Conservation (phyloP, 176 grass and related monocot genomes). For the Eleusine indica region DNA sequence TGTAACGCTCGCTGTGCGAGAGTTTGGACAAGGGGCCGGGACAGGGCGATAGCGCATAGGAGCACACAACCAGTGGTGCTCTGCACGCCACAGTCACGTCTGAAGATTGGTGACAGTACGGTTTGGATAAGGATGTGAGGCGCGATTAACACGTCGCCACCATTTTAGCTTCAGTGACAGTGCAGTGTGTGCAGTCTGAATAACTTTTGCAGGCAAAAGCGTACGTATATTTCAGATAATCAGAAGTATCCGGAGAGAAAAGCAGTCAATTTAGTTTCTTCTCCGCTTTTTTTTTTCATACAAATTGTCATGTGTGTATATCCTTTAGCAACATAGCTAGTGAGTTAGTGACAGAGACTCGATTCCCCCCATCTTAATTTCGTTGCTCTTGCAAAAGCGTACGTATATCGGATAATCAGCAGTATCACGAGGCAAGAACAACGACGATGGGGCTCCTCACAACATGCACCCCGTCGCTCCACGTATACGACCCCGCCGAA, state of each 20-base stretch:
- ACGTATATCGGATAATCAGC: too few relatives aligned
- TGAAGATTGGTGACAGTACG: not conserved
- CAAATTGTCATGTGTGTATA: not conserved
- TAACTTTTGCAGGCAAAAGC: not conserved
- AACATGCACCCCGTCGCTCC: slow-evolving; percentile 67
- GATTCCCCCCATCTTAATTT: too few relatives aligned
- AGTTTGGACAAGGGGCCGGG: not conserved
- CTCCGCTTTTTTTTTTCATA: not conserved
- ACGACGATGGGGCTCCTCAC: slow-evolving; percentile 80
- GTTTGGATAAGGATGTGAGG: slow-evolving; percentile 23
- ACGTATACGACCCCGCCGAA: slow-evolving; percentile 66
- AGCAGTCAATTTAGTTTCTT: too few relatives aligned
- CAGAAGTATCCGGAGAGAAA: not conserved
- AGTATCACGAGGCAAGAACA: slow-evolving; percentile 46
- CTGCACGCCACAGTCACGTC: not conserved
- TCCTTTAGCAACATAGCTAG: not conserved
- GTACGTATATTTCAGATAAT: too few relatives aligned
- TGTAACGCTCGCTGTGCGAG: not conserved
- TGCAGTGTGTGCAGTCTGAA: not conserved
- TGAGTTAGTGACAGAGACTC: not conserved
- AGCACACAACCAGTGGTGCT: not conserved
- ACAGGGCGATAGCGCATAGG: not conserved
- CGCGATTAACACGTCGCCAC: not conserved
- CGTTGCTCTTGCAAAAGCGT: too few relatives aligned
- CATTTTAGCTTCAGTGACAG: not conserved